Conservation (phyloP, 306 rosid genomes). For the Citrullus mucosospermus region DNA sequence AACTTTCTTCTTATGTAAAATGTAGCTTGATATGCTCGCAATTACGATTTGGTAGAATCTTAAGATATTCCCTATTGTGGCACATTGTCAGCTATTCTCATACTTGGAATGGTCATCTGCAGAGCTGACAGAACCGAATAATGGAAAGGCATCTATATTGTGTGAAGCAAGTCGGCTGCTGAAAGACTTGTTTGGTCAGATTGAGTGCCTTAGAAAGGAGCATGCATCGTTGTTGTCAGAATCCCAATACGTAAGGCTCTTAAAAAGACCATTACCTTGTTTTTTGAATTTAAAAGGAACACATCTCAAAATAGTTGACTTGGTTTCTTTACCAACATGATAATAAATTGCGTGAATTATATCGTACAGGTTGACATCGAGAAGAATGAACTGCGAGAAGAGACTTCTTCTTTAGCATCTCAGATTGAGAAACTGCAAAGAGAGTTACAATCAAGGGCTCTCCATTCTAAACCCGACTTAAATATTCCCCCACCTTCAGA, state of each 20-base stretch:
- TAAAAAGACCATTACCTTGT: not conserved
- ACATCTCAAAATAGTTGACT: not conserved
- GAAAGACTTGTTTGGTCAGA: slow-evolving; percentile 56
- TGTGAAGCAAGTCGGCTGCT: slow-evolving; percentile 50
- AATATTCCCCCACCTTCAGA: slow-evolving; percentile 40
- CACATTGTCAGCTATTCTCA: not conserved
- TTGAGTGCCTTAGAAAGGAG: slow-evolving; percentile 56
- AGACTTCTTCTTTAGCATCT: slow-evolving; percentile 45
- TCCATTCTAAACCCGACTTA: slow-evolving; percentile 61
- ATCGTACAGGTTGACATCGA: slow-evolving; percentile 52
- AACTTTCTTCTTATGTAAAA: not conserved
- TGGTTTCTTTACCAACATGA: not conserved
- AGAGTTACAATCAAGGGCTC: slow-evolving; percentile 45
- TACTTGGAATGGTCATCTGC: slow-evolving; percentile 2
- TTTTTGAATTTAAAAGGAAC: not conserved
- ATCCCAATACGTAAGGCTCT: slow-evolving; percentile 53
- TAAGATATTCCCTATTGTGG: not conserved
- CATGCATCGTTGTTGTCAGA: slow-evolving; percentile 48
- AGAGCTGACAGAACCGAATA: slow-evolving; percentile 52
- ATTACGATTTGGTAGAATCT: not conserved
- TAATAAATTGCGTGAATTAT: not conserved
- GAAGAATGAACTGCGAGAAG: slow-evolving; percentile 73
- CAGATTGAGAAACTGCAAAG: slow-evolving; percentile 53
- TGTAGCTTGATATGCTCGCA: not conserved
- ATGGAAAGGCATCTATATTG: slow-evolving; percentile 58